Evolutionary conservation across 306 rosid species (phyloP).

Genomic region (Carpinus viminea): DNA sequence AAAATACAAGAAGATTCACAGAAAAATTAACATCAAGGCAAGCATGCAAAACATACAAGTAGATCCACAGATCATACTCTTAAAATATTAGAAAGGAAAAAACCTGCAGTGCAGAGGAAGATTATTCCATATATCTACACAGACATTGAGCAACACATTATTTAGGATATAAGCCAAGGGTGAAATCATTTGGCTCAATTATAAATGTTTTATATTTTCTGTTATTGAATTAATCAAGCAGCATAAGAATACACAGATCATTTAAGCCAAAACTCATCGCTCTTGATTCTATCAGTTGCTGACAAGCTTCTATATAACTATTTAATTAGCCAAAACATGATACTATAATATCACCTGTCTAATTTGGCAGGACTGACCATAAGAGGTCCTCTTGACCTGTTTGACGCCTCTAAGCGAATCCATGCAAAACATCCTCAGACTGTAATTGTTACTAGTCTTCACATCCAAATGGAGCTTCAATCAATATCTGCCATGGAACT

Average conservation of each 20-base stretch:
- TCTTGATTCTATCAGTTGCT: background rate
- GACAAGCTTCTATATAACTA: background rate
- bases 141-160: no score
- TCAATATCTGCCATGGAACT: constrained; percentile 86
- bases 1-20: no score
- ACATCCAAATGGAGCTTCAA: constrained; percentile 91
- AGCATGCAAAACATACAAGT: no score
- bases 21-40: no score
- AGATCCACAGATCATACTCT: no score
- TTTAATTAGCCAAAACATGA: background rate
- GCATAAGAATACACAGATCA: background rate
- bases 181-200: no score
- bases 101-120: no score
- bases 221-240: no score
- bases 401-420: constrained; percentile 73
- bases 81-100: no score
- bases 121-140: no score
- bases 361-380: constrained; percentile 88
- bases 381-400: constrained; percentile 94
- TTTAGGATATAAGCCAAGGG: no score
- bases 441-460: constrained; percentile 80
- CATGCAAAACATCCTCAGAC: constrained; percentile 90
- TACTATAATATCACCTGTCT: constrained; percentile 52
- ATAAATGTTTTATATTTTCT: no score
- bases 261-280: background rate